Percentiles rank a stretch among this genome's conserved stretches.
phyloP scores from a whole-genome alignment of 2,329 filamentous ascomycete species.

The Trichophyton mentagrophytes region DNA sequence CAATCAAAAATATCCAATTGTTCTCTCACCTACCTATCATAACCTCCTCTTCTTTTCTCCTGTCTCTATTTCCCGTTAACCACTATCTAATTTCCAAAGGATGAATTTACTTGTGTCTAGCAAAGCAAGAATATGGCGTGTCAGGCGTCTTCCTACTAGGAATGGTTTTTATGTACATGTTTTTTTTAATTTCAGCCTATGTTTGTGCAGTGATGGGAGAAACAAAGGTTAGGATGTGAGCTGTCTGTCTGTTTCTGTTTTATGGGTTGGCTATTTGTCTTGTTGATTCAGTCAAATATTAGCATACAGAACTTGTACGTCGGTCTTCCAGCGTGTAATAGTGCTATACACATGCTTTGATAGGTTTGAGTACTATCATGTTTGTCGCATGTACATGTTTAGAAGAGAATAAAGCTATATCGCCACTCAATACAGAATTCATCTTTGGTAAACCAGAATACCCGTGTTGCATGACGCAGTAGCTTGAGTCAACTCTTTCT shows the following conservation, averaged over 20 bases:
- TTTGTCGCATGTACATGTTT: neutral
- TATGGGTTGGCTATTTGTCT: neutral
- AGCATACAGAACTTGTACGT: neutral
- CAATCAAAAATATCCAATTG: neutral
- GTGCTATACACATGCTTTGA: neutral
- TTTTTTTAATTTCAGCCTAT: neutral
- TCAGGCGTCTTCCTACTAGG: constrained; percentile 1
- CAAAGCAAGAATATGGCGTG: neutral
- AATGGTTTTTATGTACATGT: neutral
- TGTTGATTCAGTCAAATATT: neutral
- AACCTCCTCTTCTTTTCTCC: neutral
- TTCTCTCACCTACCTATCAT: too few relatives aligned
- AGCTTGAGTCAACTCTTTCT: neutral
- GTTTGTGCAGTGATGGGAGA: neutral
- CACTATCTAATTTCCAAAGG: neutral
- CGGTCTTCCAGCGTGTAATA: neutral
- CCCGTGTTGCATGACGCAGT: neutral
- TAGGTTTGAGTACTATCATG: neutral
- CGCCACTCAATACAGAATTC: neutral
- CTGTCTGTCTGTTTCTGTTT: neutral
- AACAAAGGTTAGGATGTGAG: neutral
- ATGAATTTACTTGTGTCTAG: neutral
- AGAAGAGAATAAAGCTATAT: neutral
- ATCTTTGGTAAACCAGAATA: neutral
- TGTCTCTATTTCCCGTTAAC: neutral